Conservation (phyloP, 179 eudicot genomes). For the Camellia oleifera region DNA sequence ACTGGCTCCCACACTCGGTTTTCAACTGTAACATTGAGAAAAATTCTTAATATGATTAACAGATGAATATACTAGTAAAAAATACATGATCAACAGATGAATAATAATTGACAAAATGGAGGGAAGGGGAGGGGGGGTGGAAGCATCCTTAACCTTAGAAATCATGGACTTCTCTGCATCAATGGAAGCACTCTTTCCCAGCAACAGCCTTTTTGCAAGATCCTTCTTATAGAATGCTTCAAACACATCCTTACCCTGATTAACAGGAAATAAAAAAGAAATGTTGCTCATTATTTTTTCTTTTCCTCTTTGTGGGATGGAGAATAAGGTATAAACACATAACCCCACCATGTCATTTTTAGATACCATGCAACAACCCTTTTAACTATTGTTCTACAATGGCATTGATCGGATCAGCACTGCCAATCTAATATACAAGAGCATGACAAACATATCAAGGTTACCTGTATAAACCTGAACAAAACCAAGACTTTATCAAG, state of each 20-base stretch:
- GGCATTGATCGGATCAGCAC: constrained; percentile 8
- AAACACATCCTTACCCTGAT: constrained; percentile 97
- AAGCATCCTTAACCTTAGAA: constrained; percentile 58
- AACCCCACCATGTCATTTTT: neutral
- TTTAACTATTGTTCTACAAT: neutral
- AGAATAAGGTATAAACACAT: neutral
- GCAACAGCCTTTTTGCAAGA: constrained; percentile 91
- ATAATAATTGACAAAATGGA: neutral
- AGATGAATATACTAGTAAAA: neutral
- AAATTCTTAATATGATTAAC: constrained; percentile 9
- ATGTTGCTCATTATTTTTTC: neutral
- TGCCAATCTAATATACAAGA: neutral
- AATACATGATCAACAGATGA: neutral
- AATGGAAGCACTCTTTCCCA: constrained; percentile 98
- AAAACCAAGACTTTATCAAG: constrained; percentile 94
- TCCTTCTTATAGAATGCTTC: constrained; percentile 99
- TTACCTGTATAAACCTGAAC: constrained; percentile 95
- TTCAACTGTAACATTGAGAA: constrained; percentile 62
- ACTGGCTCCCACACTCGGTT: constrained; percentile 99
- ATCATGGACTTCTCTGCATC: constrained; percentile 99
- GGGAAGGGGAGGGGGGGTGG: neutral
- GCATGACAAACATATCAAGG: neutral
- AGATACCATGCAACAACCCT: neutral
- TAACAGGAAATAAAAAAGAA: constrained; percentile 13
- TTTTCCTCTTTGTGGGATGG: neutral